phyloP scores from a whole-genome alignment of 805 yeast species.

The Saccharomyces jurei region DNA sequence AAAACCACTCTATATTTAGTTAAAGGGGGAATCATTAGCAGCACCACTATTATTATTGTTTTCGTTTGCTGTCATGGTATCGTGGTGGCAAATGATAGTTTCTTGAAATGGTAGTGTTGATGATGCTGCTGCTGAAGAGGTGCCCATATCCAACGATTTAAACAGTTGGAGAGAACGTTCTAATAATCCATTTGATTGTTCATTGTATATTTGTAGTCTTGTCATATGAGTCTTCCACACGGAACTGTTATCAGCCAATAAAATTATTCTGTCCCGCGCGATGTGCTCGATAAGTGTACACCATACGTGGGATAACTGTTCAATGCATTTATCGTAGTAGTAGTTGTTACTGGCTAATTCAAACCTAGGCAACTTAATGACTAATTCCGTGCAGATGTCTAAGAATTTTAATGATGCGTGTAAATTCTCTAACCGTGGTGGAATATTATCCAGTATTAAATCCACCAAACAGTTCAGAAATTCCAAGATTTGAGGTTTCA shows the following conservation, averaged over 20 bases:
- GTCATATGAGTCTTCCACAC: constrained; percentile 15
- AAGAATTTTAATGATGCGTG: constrained; percentile 24
- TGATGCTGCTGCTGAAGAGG: constrained; percentile 1
- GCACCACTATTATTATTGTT: background rate
- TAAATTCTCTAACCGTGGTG: constrained; percentile 24
- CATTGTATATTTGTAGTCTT: constrained; percentile 20
- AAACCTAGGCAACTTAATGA: constrained; percentile 27
- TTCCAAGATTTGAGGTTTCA: constrained; percentile 26
- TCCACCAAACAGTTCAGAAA: constrained; percentile 30
- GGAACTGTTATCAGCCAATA: constrained; percentile 13
- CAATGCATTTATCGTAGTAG: constrained; percentile 30
- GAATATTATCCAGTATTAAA: constrained; percentile 26
- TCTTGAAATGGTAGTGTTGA: background rate
- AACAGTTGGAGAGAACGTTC: constrained; percentile 22
- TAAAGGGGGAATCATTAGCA: background rate
- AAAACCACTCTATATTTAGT: background rate
- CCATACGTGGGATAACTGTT: constrained; percentile 30
- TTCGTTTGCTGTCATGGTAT: background rate
- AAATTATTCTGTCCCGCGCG: constrained; percentile 15
- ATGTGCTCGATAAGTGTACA: constrained; percentile 24
- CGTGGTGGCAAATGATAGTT: background rate
- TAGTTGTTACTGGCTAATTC: constrained; percentile 29
- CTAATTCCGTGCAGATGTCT: constrained; percentile 24
- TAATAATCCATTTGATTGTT: constrained; percentile 18
- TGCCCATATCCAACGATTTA: constrained; percentile 13